phyloP scores from a whole-genome alignment of 345 rosid species.

The Gossypioides kirkii region DNA sequence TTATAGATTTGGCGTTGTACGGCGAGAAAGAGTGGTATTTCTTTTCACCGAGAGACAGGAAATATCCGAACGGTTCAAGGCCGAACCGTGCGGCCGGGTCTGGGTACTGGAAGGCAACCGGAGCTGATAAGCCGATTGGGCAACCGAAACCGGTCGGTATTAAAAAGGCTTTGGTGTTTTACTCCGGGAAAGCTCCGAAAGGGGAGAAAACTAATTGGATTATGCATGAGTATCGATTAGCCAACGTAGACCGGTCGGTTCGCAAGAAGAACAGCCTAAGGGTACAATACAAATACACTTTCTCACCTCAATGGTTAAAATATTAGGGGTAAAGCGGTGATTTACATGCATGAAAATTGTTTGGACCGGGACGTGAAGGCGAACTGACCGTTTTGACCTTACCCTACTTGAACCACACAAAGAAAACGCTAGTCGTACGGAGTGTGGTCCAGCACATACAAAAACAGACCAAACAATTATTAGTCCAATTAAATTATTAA shows the following conservation, averaged over 20 bases:
- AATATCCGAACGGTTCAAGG: slow-evolving; percentile 95
- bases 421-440: no score
- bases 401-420: no score
- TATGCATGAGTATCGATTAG: slow-evolving; percentile 98
- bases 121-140: slow-evolving; percentile 96
- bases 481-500: no score
- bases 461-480: no score
- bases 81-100: slow-evolving; percentile 87
- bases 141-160: slow-evolving; percentile 76
- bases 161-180: slow-evolving; percentile 89
- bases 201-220: slow-evolving; percentile 99
- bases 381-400: slow-evolving; percentile 17
- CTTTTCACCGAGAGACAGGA: slow-evolving; percentile 83
- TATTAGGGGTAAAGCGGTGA: neutral
- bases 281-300: slow-evolving; percentile 32
- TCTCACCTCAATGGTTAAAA: neutral
- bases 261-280: slow-evolving; percentile 81
- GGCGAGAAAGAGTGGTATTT: slow-evolving; percentile 98
- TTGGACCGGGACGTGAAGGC: neutral
- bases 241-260: slow-evolving; percentile 81
- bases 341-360: neutral
- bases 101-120: slow-evolving; percentile 34
- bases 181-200: slow-evolving; percentile 78
- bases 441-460: no score
- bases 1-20: slow-evolving; percentile 62